Conservation (phyloP, 148 eudicot species). For the Dianthus caryophyllus region DNA sequence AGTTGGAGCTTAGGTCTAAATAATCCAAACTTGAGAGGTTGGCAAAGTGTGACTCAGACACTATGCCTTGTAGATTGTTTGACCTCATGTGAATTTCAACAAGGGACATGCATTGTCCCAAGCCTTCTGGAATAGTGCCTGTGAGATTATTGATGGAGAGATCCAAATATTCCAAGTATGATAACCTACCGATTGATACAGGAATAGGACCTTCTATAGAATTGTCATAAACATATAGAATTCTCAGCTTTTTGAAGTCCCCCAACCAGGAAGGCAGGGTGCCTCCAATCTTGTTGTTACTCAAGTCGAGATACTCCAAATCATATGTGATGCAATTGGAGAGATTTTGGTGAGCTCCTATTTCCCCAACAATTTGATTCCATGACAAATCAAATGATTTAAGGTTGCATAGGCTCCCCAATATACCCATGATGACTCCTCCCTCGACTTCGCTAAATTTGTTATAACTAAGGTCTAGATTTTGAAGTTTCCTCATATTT, state of each 20-base stretch:
- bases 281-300: not conserved
- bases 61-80: conserved; percentile 19
- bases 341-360: not conserved
- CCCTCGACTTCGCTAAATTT: conserved; percentile 16
- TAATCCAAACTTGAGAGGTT: conserved; percentile 15
- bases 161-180: conserved; percentile 1
- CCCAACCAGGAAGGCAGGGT: conserved; percentile 13
- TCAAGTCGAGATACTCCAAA: conserved; percentile 6
- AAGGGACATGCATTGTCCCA: not conserved
- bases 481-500: conserved; percentile 2
- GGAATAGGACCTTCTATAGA: conserved; percentile 14
- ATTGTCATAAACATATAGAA: not conserved
- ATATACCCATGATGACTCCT: conserved; percentile 18
- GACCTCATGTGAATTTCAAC: not conserved
- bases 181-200: not conserved
- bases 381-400: not conserved
- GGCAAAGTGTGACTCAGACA: conserved; percentile 20
- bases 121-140: not conserved
- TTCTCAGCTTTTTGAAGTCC: conserved; percentile 1
- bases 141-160: not conserved
- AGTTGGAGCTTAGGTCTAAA: conserved; percentile 10
- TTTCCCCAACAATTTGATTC: not conserved
- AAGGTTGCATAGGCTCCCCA: conserved; percentile 22
- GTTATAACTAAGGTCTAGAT: conserved; percentile 9
- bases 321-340: conserved; percentile 12